These are phyloP conservation scores for Ganoderma boninense DNA, from an alignment of 1,284 basidiomycete genomes.

Conservation along the genomic window DNA sequence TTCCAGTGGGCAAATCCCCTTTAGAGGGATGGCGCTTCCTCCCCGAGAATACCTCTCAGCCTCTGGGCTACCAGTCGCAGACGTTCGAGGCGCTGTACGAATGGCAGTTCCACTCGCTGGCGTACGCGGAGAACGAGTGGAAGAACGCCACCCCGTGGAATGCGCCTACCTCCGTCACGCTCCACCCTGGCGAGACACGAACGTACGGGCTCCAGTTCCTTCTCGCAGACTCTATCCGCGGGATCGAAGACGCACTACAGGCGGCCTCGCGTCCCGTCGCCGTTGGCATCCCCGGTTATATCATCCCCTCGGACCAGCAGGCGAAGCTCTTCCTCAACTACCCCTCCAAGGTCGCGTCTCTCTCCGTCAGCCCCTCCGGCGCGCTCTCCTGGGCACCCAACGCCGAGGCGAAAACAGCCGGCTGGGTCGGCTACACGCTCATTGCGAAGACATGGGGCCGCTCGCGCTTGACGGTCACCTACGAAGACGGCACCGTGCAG, in stretches of 20 bases:
- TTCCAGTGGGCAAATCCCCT: constrained; percentile 57
- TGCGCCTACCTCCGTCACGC: constrained; percentile 56
- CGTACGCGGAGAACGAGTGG: constrained; percentile 68
- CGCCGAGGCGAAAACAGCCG: constrained; percentile 50
- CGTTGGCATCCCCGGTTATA: constrained; percentile 62
- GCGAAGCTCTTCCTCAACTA: constrained; percentile 64
- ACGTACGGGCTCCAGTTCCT: constrained; percentile 64
- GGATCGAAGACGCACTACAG: constrained; percentile 56
- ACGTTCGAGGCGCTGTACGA: constrained; percentile 69
- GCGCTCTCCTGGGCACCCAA: constrained; percentile 57
- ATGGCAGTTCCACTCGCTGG: constrained; percentile 68
- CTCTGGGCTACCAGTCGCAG: constrained; percentile 64
- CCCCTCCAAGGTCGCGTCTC: constrained; percentile 48
- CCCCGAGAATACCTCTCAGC: constrained; percentile 53
- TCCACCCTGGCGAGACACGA: constrained; percentile 56
- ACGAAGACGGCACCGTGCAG: constrained; percentile 59
- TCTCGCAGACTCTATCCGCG: constrained; percentile 57
- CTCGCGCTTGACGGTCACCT: constrained; percentile 57
- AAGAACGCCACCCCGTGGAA: constrained; percentile 62
- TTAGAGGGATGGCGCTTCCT: constrained; percentile 70
- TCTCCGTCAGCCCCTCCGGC: constrained; percentile 56
- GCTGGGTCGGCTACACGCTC: constrained; percentile 60
- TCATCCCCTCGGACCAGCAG: constrained; percentile 56
- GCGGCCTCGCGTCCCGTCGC: constrained; percentile 56
- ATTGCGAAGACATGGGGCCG: constrained; percentile 59